phyloP scores from a whole-genome alignment of 345 rosid species.

The Gossypium arboreum region DNA sequence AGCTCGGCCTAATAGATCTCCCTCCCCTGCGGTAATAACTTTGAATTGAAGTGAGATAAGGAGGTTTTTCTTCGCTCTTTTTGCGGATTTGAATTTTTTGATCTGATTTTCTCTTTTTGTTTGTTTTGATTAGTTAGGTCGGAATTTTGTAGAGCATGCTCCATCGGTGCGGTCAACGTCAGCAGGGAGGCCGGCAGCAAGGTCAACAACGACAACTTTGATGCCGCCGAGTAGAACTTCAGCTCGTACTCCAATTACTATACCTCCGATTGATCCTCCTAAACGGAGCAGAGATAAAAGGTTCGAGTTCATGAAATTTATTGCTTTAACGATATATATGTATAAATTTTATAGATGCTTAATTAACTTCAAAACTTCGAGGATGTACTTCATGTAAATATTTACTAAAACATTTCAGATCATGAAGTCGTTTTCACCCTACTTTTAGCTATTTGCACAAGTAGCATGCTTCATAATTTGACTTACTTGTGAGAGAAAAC shows the following conservation, averaged over 20 bases:
- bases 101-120: conserved; percentile 27
- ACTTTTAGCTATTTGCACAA: too few relatives aligned
- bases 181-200: conserved; percentile 63
- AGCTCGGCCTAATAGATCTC: conserved; percentile 63
- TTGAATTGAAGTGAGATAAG: conserved; percentile 11
- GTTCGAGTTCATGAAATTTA: conserved; percentile 26
- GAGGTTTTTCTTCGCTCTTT: neutral
- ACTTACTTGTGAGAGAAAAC: too few relatives aligned
- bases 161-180: conserved; percentile 74
- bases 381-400: too few relatives aligned
- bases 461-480: too few relatives aligned
- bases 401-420: too few relatives aligned
- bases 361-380: too few relatives aligned
- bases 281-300: conserved; percentile 41
- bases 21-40: conserved; percentile 75
- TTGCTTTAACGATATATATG: conserved; percentile 13
- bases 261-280: conserved; percentile 49
- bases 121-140: conserved; percentile 66
- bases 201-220: conserved; percentile 37
- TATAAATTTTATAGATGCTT: neutral
- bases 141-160: conserved; percentile 57
- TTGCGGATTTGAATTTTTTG: conserved; percentile 13
- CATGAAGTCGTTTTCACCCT: too few relatives aligned
- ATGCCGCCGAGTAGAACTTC: conserved; percentile 56
- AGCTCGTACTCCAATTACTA: conserved; percentile 47